Evolutionary conservation across 2,329 filamentous ascomycete genomes (phyloP).

Genomic region (Bipolaris sorokiniana): DNA sequence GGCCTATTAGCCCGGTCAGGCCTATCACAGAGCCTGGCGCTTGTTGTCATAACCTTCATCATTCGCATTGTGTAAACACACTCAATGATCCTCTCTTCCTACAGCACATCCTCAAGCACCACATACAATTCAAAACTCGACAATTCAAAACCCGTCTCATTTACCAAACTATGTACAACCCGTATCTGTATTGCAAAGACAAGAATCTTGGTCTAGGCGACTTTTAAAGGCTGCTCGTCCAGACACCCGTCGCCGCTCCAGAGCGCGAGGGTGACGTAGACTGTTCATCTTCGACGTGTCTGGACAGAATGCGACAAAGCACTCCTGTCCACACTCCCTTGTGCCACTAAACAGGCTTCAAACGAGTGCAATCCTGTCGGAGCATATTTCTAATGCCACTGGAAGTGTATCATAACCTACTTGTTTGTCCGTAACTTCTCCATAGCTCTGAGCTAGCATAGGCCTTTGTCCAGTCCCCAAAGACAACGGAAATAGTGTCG

Average conservation of each 20-base stretch:
- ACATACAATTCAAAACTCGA: too few species aligned
- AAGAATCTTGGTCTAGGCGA: constrained; percentile 43
- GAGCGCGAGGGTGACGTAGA: constrained; percentile 26
- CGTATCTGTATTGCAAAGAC: constrained; percentile 48
- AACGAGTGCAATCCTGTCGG: constrained; percentile 23
- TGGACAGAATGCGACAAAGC: constrained; percentile 12
- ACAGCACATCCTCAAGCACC: not conserved
- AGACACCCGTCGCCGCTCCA: constrained; percentile 26
- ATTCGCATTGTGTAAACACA: not conserved
- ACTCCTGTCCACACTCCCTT: constrained; percentile 22
- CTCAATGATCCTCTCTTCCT: not conserved
- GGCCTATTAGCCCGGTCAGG: not conserved
- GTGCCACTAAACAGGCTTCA: constrained; percentile 32
- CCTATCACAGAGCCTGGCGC: not conserved
- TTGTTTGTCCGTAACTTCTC: not conserved
- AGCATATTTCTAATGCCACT: too few species aligned
- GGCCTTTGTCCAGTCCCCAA: not conserved
- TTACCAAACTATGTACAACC: constrained; percentile 31
- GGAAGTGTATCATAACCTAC: not conserved
- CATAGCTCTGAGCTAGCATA: not conserved
- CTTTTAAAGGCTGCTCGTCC: constrained; percentile 36
- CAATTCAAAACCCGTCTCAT: not conserved
- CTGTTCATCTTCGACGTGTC: constrained; percentile 34
- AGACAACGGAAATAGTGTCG: too few species aligned
- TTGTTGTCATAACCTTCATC: not conserved